Evolutionary conservation across 2,329 filamentous ascomycete species (phyloP).

Genomic region (Ceratocystis ficicola): DNA sequence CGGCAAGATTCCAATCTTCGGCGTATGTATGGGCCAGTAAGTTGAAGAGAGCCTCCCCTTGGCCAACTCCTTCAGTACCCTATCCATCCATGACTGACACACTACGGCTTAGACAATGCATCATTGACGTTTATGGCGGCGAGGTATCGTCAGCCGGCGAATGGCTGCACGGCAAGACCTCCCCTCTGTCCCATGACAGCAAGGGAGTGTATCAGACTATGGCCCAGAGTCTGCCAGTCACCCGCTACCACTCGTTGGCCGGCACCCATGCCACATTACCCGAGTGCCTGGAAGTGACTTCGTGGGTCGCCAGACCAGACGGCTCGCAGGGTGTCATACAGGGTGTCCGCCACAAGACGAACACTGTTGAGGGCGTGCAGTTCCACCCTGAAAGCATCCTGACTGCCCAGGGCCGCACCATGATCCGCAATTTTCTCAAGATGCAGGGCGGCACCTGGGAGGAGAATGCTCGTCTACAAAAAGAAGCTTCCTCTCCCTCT

Average conservation of each 20-base stretch:
- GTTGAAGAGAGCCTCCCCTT: conserved; percentile 28
- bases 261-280: conserved; percentile 83
- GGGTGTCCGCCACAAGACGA: conserved; percentile 88
- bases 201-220: conserved; percentile 87
- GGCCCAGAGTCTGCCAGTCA: conserved; percentile 70
- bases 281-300: conserved; percentile 73
- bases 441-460: conserved; percentile 87
- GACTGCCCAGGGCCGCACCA: conserved; percentile 72
- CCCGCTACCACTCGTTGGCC: conserved; percentile 89
- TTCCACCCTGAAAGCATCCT: conserved; percentile 97
- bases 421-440: conserved; percentile 84
- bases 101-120: conserved; percentile 58
- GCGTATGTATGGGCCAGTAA: conserved; percentile 97
- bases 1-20: conserved; percentile 87
- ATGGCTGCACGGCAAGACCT: conserved; percentile 95
- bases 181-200: conserved; percentile 71
- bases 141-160: conserved; percentile 86
- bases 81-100: conserved; percentile 12
- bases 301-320: conserved; percentile 70
- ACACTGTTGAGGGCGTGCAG: conserved; percentile 86
- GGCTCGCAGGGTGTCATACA: conserved; percentile 81
- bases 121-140: conserved; percentile 86
- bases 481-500: conserved; percentile 24
- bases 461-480: conserved; percentile 54
- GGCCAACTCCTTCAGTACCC: neutral